Conservation (phyloP, 352 stramenopile genomes). For the Thalassiosira exigua region DNA sequence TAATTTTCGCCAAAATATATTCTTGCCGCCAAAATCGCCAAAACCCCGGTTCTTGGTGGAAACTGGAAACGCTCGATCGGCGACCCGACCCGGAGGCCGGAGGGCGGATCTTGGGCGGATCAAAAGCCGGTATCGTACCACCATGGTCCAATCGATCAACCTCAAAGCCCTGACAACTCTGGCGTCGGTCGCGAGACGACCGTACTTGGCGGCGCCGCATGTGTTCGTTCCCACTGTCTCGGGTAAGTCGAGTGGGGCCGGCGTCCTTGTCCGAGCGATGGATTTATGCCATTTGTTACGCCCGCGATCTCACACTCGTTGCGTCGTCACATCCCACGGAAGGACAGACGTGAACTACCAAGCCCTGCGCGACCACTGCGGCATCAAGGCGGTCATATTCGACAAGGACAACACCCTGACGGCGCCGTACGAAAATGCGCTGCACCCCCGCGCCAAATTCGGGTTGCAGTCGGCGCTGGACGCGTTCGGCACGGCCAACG, state of each 20-base stretch:
- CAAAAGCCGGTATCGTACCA: too few species aligned
- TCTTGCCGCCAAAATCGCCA: too few species aligned
- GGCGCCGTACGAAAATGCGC: constrained; percentile 87
- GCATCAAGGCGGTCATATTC: constrained; percentile 93
- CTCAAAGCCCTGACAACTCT: constrained; percentile 79
- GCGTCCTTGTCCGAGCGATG: neutral
- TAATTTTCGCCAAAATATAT: too few species aligned
- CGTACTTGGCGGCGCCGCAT: constrained; percentile 75
- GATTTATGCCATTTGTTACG: too few species aligned
- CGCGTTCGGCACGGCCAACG: constrained; percentile 89
- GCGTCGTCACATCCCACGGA: constrained; percentile 8
- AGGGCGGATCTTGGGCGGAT: too few species aligned
- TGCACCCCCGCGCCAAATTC: constrained; percentile 86
- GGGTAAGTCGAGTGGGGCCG: constrained; percentile 36
- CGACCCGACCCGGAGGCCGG: too few species aligned
- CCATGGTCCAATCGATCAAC: constrained; percentile 85
- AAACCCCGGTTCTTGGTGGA: too few species aligned
- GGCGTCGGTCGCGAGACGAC: constrained; percentile 70
- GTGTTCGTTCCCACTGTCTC: constrained; percentile 79
- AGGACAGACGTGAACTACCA: constrained; percentile 82
- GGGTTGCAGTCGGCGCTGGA: constrained; percentile 74
- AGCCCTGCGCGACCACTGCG: constrained; percentile 76
- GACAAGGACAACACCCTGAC: constrained; percentile 98
- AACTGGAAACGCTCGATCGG: too few species aligned
- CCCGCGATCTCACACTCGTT: neutral